Evolutionary conservation across 148 eudicot species (phyloP).

Genomic region (Polygonum maritimum): DNA sequence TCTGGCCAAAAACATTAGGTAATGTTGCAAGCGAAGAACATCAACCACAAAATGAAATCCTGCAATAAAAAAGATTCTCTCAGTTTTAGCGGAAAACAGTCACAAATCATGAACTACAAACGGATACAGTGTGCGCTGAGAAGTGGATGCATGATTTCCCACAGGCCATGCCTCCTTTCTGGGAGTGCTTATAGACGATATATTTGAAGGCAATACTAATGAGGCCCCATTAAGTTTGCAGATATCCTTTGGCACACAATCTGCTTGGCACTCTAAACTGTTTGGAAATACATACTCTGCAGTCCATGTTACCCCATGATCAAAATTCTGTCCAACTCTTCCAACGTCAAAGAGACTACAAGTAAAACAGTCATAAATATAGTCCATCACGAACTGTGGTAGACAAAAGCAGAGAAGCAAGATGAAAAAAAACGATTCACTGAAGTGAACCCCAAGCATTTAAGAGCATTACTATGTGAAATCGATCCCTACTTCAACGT

Average conservation of each 20-base stretch:
- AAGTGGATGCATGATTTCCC: conserved; percentile 23
- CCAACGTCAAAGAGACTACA: conserved; percentile 56
- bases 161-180: conserved; percentile 20
- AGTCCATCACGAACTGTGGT: conserved; percentile 5
- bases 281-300: conserved; percentile 51
- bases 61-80: not conserved
- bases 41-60: not conserved
- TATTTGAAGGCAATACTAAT: conserved; percentile 30
- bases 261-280: conserved; percentile 13
- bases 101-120: conserved; percentile 7
- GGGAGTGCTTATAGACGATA: conserved; percentile 49
- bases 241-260: conserved; percentile 27
- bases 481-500: not conserved
- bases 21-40: not conserved
- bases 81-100: not conserved
- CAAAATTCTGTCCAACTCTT: conserved; percentile 25
- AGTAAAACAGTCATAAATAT: conserved; percentile 9
- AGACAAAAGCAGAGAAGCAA: conserved; percentile 4
- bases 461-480: not conserved
- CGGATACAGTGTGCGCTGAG: conserved; percentile 68
- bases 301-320: conserved; percentile 20
- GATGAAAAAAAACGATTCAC: not conserved
- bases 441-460: not conserved
- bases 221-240: conserved; percentile 39
- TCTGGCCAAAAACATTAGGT: not conserved